These are phyloP conservation scores for Penicillium paradoxum DNA, from an alignment of 495 filamentous ascomycete species.

Conservation along the genomic window DNA sequence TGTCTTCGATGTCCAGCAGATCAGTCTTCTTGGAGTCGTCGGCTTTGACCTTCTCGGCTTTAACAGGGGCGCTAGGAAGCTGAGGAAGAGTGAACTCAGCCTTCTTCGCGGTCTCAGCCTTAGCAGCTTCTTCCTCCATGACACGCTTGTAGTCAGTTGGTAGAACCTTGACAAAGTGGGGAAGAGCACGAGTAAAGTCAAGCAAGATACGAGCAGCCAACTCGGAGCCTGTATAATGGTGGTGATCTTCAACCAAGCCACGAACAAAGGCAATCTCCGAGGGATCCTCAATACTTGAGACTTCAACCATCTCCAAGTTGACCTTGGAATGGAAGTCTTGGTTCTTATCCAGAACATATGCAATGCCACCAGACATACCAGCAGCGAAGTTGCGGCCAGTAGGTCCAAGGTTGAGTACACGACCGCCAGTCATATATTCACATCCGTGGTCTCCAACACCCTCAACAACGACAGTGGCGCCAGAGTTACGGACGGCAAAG, in stretches of 20 bases:
- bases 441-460: constrained; percentile 97
- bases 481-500: constrained; percentile 97
- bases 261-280: constrained; percentile 91
- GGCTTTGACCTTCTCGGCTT: constrained; percentile 54
- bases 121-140: constrained; percentile 77
- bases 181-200: constrained; percentile 94
- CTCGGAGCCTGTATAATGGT: constrained; percentile 98
- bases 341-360: constrained; percentile 91
- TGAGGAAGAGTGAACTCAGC: constrained; percentile 79
- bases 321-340: constrained; percentile 91
- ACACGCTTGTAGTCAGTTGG: constrained; percentile 98
- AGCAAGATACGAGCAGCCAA: constrained; percentile 90
- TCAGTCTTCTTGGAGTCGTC: constrained; percentile 69
- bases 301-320: constrained; percentile 98
- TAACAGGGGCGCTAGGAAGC: constrained; percentile 54
- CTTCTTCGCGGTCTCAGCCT: constrained; percentile 78
- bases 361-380: constrained; percentile 99
- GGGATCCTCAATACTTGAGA: constrained; percentile 81
- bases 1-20: constrained; percentile 93
- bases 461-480: constrained; percentile 93
- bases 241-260: constrained; percentile 94
- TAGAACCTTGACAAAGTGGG: constrained; percentile 89
- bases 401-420: constrained; percentile 81
- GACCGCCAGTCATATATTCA: constrained; percentile 99
- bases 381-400: constrained; percentile 99